A percentile compares a stretch with the other conserved stretches of the same genome.
These are phyloP conservation scores for Cupressus sempervirens DNA, from an alignment of 75 land plant genomes.

Conservation along the genomic window DNA sequence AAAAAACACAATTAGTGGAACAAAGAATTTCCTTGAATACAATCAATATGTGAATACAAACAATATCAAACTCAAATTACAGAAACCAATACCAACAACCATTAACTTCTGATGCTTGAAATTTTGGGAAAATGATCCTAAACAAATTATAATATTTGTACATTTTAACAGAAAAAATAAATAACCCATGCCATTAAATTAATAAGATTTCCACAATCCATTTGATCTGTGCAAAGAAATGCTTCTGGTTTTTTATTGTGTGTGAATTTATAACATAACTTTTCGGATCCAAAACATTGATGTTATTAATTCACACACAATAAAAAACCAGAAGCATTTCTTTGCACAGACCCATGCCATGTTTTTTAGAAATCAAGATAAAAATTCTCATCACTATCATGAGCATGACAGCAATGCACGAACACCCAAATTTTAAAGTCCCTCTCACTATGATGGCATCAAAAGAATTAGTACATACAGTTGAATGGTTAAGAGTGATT, in stretches of 20 bases:
- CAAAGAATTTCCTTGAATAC: neutral
- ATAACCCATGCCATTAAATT: no score
- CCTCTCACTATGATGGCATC: neutral
- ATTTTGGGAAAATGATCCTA: neutral
- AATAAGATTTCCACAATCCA: no score
- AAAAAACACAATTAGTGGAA: neutral
- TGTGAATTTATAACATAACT: no score
- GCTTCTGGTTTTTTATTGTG: no score
- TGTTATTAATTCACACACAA: no score
- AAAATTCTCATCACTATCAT: neutral
- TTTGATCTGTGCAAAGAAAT: no score
- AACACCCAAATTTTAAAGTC: neutral
- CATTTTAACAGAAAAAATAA: neutral
- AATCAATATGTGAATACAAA: conserved; percentile 2
- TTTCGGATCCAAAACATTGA: no score
- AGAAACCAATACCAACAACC: neutral
- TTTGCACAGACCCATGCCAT: neutral
- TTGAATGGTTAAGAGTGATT: neutral
- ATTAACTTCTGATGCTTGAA: neutral
- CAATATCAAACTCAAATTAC: neutral
- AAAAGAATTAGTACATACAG: neutral
- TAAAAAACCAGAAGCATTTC: no score
- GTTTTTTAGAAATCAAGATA: neutral
- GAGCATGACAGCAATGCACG: neutral
- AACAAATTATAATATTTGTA: neutral